phyloP scores from a whole-genome alignment of 2,329 filamentous ascomycete genomes.

The Trichoderma breve region DNA sequence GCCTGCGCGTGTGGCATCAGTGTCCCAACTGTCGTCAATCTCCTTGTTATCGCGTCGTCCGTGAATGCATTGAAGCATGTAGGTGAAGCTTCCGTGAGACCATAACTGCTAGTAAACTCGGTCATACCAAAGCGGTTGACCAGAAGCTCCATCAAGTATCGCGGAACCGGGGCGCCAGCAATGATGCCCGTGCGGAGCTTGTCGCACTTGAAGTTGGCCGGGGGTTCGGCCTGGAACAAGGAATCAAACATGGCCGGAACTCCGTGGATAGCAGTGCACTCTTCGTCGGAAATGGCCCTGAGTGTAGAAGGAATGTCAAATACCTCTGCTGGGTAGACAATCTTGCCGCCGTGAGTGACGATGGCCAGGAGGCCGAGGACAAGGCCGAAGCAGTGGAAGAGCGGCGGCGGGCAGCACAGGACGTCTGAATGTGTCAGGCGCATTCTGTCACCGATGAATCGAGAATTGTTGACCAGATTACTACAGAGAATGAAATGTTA shows the following conservation, averaged over 20 bases:
- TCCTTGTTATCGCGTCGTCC: conserved; percentile 63
- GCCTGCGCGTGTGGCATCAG: conserved; percentile 73
- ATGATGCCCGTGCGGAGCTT: conserved; percentile 73
- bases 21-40: conserved; percentile 71
- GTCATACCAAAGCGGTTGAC: conserved; percentile 71
- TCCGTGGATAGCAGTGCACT: conserved; percentile 73
- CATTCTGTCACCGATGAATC: conserved; percentile 74
- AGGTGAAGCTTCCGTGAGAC: conserved; percentile 74
- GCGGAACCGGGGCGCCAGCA: conserved; percentile 73
- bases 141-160: conserved; percentile 70
- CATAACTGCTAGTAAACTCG: conserved; percentile 69
- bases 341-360: conserved; percentile 71
- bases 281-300: conserved; percentile 62
- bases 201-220: conserved; percentile 44
- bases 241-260: conserved; percentile 85
- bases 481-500: conserved; percentile 31
- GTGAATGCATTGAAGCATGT: conserved; percentile 80
- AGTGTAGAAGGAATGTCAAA: conserved; percentile 69
- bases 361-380: conserved; percentile 72
- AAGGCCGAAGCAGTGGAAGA: conserved; percentile 85
- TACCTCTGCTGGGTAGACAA: conserved; percentile 72
- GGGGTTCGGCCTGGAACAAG: conserved; percentile 48
- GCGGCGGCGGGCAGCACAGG: conserved; percentile 76
- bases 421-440: conserved; percentile 63
- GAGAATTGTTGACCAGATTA: conserved; percentile 63